A percentile compares a stretch with the other conserved stretches of the same genome.
Conservation (phyloP, 2,329 filamentous ascomycete genomes). For the Berkeleyomyces rouxiae region DNA sequence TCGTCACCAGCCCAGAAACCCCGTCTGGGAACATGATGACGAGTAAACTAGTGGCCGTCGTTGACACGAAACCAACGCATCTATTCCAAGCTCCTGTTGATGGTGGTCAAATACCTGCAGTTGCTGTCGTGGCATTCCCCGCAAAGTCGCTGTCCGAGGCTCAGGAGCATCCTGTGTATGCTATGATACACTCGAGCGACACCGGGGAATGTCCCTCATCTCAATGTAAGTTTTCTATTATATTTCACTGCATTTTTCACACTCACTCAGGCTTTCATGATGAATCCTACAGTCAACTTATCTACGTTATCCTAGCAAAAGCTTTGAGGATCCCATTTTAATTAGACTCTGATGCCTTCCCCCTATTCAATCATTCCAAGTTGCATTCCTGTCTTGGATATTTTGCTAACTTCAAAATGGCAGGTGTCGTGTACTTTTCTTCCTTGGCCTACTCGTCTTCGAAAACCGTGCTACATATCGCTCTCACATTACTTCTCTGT, state of each 20-base stretch:
- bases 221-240: conserved; percentile 58
- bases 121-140: conserved; percentile 53
- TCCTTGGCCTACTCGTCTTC: conserved; percentile 23
- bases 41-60: conserved; percentile 42
- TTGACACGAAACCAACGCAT: conserved; percentile 45
- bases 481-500: conserved; percentile 27
- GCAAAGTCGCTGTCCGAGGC: conserved; percentile 27
- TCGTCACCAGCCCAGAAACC: conserved; percentile 27
- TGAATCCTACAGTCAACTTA: conserved; percentile 73
- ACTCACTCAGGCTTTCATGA: conserved; percentile 45
- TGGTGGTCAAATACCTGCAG: conserved; percentile 58
- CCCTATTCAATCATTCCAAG: conserved; percentile 8
- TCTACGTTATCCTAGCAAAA: conserved; percentile 99
- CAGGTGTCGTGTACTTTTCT: conserved; percentile 24
- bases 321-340: conserved; percentile 63
- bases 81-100: conserved; percentile 60
- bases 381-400: conserved; percentile 2
- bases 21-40: not conserved
- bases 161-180: conserved; percentile 35
- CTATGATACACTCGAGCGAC: conserved; percentile 67
- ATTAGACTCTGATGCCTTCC: conserved; percentile 52
- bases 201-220: conserved; percentile 77
- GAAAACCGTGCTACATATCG: conserved; percentile 22
- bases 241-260: conserved; percentile 10
- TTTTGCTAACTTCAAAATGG: conserved; percentile 20